A percentile compares a stretch with the other conserved stretches of the same genome.
These are phyloP conservation scores for Fraxinus quadrangulata DNA, from an alignment of 257 asterid genomes.

Conservation along the genomic window DNA sequence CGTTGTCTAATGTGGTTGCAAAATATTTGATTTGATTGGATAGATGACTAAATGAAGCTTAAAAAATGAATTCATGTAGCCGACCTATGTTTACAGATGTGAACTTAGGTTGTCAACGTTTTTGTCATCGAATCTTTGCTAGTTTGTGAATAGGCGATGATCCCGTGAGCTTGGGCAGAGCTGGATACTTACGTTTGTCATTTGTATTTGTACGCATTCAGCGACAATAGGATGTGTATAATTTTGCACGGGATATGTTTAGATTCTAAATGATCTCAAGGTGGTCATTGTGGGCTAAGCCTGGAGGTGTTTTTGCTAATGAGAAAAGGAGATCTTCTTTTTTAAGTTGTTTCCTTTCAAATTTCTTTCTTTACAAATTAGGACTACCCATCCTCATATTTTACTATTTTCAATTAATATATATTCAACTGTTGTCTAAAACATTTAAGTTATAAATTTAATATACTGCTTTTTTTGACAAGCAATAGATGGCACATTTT, in stretches of 20 bases:
- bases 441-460: background rate
- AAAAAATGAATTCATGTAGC: background rate
- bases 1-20: background rate
- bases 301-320: background rate
- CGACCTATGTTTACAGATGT: background rate
- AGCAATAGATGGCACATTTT: background rate
- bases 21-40: background rate
- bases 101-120: background rate
- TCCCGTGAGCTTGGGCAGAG: background rate
- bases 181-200: background rate
- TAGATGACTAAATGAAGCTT: background rate
- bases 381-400: background rate
- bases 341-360: background rate
- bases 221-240: background rate
- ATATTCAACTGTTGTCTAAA: background rate
- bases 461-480: background rate
- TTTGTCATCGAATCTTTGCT: background rate
- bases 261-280: background rate
- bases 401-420: background rate
- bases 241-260: background rate
- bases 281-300: background rate
- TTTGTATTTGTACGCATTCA: background rate
- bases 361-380: background rate
- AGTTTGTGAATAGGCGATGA: background rate
- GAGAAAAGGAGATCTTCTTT: background rate